These are phyloP conservation scores for Telfairia occidentalis DNA, from an alignment of 331 rosid genomes.

Conservation along the genomic window DNA sequence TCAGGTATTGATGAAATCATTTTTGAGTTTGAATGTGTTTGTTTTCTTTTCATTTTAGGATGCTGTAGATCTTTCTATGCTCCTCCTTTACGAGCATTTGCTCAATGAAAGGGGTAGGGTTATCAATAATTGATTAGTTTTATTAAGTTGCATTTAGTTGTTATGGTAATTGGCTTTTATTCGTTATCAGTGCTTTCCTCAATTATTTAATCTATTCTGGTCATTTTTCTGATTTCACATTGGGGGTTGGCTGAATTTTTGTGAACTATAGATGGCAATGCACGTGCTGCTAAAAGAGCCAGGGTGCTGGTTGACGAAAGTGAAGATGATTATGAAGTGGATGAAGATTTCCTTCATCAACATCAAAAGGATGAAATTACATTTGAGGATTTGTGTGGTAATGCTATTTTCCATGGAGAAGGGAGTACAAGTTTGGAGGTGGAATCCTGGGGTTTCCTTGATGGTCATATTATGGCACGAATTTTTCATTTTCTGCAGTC, in stretches of 20 bases:
- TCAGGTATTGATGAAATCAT: slow-evolving; percentile 42
- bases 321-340: slow-evolving; percentile 61
- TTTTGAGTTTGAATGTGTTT: background rate
- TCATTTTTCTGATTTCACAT: background rate
- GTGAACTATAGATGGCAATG: slow-evolving; percentile 47
- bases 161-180: background rate
- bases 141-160: background rate
- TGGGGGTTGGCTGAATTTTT: slow-evolving; percentile 18
- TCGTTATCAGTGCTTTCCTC: background rate
- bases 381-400: slow-evolving; percentile 69
- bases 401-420: slow-evolving; percentile 33
- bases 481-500: slow-evolving; percentile 71
- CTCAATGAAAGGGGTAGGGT: background rate
- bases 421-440: slow-evolving; percentile 31
- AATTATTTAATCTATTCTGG: background rate
- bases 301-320: slow-evolving; percentile 53
- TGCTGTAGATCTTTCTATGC: background rate
- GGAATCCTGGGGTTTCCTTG: slow-evolving; percentile 66
- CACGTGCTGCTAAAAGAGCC: slow-evolving; percentile 63
- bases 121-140: background rate
- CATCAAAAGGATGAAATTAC: slow-evolving; percentile 38
- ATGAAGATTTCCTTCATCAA: slow-evolving; percentile 29
- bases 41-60: background rate
- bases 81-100: background rate
- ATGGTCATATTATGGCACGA: slow-evolving; percentile 60